Evolutionary conservation across 2,329 filamentous ascomycete genomes (phyloP).

Genomic region (Claviceps monticola): DNA sequence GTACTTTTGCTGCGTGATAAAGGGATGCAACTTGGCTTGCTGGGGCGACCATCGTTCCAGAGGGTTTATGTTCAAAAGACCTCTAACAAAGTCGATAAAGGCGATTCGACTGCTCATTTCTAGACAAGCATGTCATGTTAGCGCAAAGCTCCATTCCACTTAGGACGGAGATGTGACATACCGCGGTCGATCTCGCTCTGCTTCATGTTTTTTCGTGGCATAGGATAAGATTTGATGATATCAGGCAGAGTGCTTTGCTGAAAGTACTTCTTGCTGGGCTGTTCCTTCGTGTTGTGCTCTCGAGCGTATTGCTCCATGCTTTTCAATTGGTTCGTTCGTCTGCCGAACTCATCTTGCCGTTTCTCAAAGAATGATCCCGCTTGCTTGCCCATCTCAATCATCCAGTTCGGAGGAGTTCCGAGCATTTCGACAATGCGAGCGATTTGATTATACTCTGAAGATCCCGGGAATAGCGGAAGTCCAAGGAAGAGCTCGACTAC

Average conservation of each 20-base stretch:
- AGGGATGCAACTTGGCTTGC: slow-evolving; percentile 92
- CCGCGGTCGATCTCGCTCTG: slow-evolving; percentile 90
- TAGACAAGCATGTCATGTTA: slow-evolving; percentile 24
- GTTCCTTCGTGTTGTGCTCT: slow-evolving; percentile 92
- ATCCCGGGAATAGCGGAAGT: slow-evolving; percentile 86
- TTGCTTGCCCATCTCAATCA: slow-evolving; percentile 98
- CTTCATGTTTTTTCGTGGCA: slow-evolving; percentile 99
- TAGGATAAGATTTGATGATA: slow-evolving; percentile 94
- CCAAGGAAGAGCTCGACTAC: slow-evolving; percentile 95
- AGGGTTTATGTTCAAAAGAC: slow-evolving; percentile 85
- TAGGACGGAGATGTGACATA: slow-evolving; percentile 21
- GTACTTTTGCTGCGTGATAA: slow-evolving; percentile 97
- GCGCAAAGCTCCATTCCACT: background rate
- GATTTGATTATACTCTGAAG: slow-evolving; percentile 97
- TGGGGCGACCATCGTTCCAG: slow-evolving; percentile 95
- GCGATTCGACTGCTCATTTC: slow-evolving; percentile 97
- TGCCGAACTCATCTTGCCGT: slow-evolving; percentile 75
- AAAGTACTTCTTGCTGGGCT: slow-evolving; percentile 99
- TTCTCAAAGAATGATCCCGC: slow-evolving; percentile 97
- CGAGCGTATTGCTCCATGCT: slow-evolving; percentile 96
- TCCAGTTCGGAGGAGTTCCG: slow-evolving; percentile 91
- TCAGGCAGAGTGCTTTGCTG: slow-evolving; percentile 86
- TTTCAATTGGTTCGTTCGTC: slow-evolving; percentile 83
- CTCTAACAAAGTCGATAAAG: slow-evolving; percentile 96
- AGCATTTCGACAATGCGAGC: slow-evolving; percentile 97